Percentiles rank a stretch among this genome's conserved stretches.
Evolutionary conservation across 2,329 filamentous ascomycete species (phyloP).

Genomic region (Boeremia exigua): DNA sequence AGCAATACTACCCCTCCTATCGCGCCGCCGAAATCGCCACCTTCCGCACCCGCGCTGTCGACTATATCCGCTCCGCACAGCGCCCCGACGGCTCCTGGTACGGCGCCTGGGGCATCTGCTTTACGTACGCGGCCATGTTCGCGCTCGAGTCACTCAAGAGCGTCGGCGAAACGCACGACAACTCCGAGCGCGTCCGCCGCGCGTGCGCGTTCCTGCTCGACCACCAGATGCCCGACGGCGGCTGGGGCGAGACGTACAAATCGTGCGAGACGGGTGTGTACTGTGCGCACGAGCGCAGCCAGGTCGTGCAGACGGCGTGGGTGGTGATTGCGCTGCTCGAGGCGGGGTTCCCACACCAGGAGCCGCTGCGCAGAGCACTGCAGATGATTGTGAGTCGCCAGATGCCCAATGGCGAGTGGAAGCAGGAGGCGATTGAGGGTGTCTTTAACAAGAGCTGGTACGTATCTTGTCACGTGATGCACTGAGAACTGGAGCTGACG

Average conservation of each 20-base stretch:
- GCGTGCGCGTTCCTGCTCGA: conserved; percentile 87
- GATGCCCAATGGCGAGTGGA: conserved; percentile 88
- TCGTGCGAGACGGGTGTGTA: conserved; percentile 80
- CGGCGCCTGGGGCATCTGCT: conserved; percentile 97
- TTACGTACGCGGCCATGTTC: conserved; percentile 97
- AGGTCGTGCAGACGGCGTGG: conserved; percentile 96
- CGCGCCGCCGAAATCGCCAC: conserved; percentile 73
- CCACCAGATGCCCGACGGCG: conserved; percentile 85
- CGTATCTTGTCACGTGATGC: conserved; percentile 41
- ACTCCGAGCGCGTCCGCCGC: conserved; percentile 70
- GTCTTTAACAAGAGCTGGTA: conserved; percentile 98
- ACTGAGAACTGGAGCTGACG: conserved; percentile 5
- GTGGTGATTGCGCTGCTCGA: conserved; percentile 81
- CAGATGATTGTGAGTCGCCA: conserved; percentile 85
- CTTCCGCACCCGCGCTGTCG: conserved; percentile 75
- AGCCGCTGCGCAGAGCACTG: conserved; percentile 75
- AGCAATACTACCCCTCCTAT: conserved; percentile 81
- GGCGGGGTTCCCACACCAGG: conserved; percentile 77
- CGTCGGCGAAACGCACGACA: conserved; percentile 81
- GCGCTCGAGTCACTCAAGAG: conserved; percentile 84
- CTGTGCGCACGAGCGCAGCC: conserved; percentile 76
- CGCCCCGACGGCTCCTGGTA: conserved; percentile 91
- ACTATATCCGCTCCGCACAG: conserved; percentile 83
- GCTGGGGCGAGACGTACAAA: conserved; percentile 95
- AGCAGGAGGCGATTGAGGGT: conserved; percentile 93